Evolutionary conservation across 768 basidiomycete species (phyloP), one percentile per base, ranked within the genome.

Genomic region (Collybia nuda): DNA sequence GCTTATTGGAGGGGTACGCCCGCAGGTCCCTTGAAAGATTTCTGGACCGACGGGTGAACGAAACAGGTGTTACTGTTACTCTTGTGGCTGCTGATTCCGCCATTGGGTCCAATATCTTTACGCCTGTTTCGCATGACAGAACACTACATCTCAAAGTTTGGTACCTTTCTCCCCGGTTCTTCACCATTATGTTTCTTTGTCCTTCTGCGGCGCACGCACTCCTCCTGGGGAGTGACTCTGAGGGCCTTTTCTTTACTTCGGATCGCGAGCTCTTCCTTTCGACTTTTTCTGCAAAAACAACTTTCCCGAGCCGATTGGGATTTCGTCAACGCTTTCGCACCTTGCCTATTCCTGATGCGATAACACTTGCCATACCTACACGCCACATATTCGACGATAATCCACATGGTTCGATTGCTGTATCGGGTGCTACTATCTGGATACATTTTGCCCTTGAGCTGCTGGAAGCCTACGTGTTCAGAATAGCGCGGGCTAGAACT

Each of bases 121-220:
- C 47, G 12, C 47, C 61, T 17, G 5, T 11, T 17, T 43, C 41
- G 15, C 36, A 26, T 1, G 6, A 15, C 8, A 28, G 37, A 21
- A 12, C 29, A 24, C 7, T 43, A 2, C 47, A 37, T 17, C 48
- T 80, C n/a, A 66, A 60, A 1, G 71, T 81, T 40, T 63, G 64
- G 7, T 76, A 79, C 55, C 71, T 74, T 14, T 70, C 78, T 1
- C 68, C 77, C 2, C 68, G 70, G 12, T 64, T 83, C 56, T 82
- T 81, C 61, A 75, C 75, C 19, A 62, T 73, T 21, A 60, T 84
- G 32, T 65, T 80, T 32, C 43, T 58, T 1, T 55, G 47, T 15
- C 69, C 69, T 7, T 81, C 79, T 0, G 61, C 77, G 2, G 56
- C 63, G 21, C 75, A 77, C 51, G 71, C 75, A 1, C 55, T 78